These are phyloP conservation scores for Eremomyces bilateralis DNA, from an alignment of 495 filamentous ascomycete species.

Conservation along the genomic window DNA sequence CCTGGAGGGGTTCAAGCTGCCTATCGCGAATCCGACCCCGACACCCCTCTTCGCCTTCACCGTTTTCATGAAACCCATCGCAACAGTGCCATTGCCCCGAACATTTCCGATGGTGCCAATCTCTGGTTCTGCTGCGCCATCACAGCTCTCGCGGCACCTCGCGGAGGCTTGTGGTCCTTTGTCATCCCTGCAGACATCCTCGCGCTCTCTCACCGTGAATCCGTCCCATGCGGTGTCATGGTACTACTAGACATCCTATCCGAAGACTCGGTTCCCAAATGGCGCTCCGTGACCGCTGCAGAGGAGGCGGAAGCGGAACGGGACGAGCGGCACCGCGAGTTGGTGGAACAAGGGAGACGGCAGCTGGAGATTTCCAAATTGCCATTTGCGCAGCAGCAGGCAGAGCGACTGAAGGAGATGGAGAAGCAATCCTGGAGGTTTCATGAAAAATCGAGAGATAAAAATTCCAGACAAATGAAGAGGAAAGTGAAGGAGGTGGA, in stretches of 20 bases:
- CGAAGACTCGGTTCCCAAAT: slow-evolving; percentile 31
- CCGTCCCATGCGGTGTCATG: slow-evolving; percentile 39
- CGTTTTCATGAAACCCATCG: slow-evolving; percentile 6
- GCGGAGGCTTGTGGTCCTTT: slow-evolving; percentile 37
- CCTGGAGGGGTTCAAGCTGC: slow-evolving; percentile 9
- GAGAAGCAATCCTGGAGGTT: background rate
- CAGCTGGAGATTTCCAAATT: slow-evolving; percentile 21
- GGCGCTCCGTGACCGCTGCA: slow-evolving; percentile 26
- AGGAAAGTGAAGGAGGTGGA: slow-evolving; percentile 22
- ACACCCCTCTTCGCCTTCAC: slow-evolving; percentile 4
- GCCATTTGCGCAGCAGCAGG: slow-evolving; percentile 21
- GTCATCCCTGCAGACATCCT: slow-evolving; percentile 32
- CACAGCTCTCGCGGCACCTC: slow-evolving; percentile 29
- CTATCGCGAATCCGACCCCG: slow-evolving; percentile 6
- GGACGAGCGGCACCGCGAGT: slow-evolving; percentile 18
- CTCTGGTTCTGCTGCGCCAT: slow-evolving; percentile 36
- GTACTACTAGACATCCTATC: slow-evolving; percentile 30
- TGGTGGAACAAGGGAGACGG: slow-evolving; percentile 25
- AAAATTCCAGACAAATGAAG: slow-evolving; percentile 16
- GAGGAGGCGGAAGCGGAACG: slow-evolving; percentile 14
- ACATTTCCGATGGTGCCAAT: slow-evolving; percentile 6
- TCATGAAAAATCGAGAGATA: too few relatives aligned
- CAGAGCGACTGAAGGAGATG: slow-evolving; percentile 8
- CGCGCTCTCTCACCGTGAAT: slow-evolving; percentile 26
- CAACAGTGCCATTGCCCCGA: slow-evolving; percentile 1